phyloP scores from a whole-genome alignment of 2,329 filamentous ascomycete genomes.

The Apiospora marii region DNA sequence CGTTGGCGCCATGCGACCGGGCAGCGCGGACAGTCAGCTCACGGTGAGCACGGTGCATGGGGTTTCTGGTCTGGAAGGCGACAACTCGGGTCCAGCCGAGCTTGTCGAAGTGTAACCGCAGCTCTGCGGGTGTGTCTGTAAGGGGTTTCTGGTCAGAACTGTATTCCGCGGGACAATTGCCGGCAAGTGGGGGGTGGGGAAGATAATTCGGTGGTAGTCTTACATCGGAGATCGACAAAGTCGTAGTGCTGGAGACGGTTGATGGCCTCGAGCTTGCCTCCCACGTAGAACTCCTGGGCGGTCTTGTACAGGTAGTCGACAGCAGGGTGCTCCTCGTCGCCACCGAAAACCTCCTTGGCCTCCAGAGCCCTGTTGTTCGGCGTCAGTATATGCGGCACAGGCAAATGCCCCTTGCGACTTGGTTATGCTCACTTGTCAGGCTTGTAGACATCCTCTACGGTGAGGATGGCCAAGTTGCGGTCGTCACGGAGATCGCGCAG shows the following conservation, averaged over 20 bases:
- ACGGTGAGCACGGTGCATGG: constrained; percentile 98
- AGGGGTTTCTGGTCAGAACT: background rate
- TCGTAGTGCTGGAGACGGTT: constrained; percentile 98
- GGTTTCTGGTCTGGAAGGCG: constrained; percentile 98
- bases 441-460: constrained; percentile 92
- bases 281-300: constrained; percentile 88
- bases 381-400: background rate
- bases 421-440: constrained; percentile 81
- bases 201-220: constrained; percentile 40
- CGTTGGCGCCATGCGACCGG: constrained; percentile 94
- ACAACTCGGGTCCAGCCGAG: constrained; percentile 98
- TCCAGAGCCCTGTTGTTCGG: constrained; percentile 74
- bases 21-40: constrained; percentile 97
- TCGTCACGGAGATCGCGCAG: constrained; percentile 97
- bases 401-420: background rate
- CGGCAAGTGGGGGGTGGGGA: constrained; percentile 26
- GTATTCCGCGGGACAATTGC: constrained; percentile 20
- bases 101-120: constrained; percentile 98
- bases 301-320: constrained; percentile 87
- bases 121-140: constrained; percentile 87
- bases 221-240: constrained; percentile 94
- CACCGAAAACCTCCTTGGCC: constrained; percentile 93
- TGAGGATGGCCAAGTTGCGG: constrained; percentile 93
- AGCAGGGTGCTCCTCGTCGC: constrained; percentile 88
- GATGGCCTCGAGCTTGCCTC: constrained; percentile 94